Evolutionary conservation across 1,284 basidiomycete genomes (phyloP).

Genomic region (Singerocomus inundabilis): DNA sequence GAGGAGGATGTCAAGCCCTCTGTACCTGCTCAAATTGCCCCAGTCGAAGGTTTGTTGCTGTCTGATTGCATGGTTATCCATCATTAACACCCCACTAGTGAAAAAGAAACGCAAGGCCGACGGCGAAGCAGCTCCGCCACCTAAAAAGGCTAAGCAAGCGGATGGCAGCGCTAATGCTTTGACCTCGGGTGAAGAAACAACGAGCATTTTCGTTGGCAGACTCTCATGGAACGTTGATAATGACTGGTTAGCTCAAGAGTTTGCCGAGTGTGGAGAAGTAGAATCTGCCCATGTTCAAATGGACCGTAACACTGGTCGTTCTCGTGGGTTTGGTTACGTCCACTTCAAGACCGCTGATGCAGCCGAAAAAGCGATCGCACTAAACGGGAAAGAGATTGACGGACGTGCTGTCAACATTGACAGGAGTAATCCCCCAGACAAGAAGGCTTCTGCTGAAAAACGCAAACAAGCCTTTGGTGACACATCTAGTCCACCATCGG

Average conservation of each 20-base stretch:
- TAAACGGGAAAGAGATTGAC: conserved; percentile 87
- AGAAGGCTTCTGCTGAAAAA: conserved; percentile 55
- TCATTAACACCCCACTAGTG: conserved; percentile 21
- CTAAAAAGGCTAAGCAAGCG: conserved; percentile 83
- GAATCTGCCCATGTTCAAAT: conserved; percentile 86
- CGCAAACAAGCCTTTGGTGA: conserved; percentile 81
- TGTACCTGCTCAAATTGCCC: neutral
- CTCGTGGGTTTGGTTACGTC: conserved; percentile 94
- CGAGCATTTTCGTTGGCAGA: conserved; percentile 88
- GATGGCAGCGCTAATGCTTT: conserved; percentile 50
- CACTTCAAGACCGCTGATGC: conserved; percentile 81
- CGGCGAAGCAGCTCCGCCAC: conserved; percentile 53
- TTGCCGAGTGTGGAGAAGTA: conserved; percentile 87
- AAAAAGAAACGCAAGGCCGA: conserved; percentile 85
- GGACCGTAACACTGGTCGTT: conserved; percentile 86
- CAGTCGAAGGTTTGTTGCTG: conserved; percentile 10
- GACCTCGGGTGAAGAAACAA: conserved; percentile 53
- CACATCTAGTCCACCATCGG: conserved; percentile 65
- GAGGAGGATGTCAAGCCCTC: conserved; percentile 16
- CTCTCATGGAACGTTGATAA: conserved; percentile 98
- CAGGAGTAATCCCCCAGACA: conserved; percentile 66
- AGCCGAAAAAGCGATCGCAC: conserved; percentile 74
- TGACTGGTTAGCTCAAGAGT: conserved; percentile 93
- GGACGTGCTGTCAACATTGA: conserved; percentile 89
- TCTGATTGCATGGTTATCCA: conserved; percentile 23